These are phyloP conservation scores for Chaetomiaceae sp. DNA, from an alignment of 2,329 filamentous ascomycete species.

Conservation along the genomic window DNA sequence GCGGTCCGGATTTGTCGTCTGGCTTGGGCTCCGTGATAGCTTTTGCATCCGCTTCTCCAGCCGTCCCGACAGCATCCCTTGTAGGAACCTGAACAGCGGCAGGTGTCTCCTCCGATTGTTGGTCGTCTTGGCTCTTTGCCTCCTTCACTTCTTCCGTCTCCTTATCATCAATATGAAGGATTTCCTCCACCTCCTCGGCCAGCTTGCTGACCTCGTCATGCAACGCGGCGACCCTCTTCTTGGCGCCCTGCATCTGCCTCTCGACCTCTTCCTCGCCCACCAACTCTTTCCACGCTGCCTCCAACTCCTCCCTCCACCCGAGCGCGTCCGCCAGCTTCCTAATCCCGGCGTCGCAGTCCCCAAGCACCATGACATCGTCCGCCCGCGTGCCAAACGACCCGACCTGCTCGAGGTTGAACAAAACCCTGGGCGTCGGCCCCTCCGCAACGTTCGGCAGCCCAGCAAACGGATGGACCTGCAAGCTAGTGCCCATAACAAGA, in stretches of 20 bases:
- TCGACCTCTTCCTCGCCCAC: slow-evolving; percentile 57
- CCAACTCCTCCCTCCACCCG: slow-evolving; percentile 82
- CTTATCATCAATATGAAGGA: slow-evolving; percentile 21
- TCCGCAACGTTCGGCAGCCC: slow-evolving; percentile 63
- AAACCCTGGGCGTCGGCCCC: slow-evolving; percentile 64
- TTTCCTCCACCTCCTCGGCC: slow-evolving; percentile 30
- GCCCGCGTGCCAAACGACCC: slow-evolving; percentile 69
- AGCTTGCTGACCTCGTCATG: slow-evolving; percentile 41
- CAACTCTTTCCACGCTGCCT: slow-evolving; percentile 64
- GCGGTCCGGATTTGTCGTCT: too few relatives aligned
- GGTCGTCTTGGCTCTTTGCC: background rate
- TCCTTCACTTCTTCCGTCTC: background rate
- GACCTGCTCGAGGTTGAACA: slow-evolving; percentile 84
- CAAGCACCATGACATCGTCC: slow-evolving; percentile 81
- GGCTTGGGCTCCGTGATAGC: too few relatives aligned
- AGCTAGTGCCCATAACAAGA: slow-evolving; percentile 83
- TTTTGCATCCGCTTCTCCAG: background rate
- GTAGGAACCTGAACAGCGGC: too few relatives aligned
- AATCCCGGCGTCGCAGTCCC: slow-evolving; percentile 78
- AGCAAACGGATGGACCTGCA: slow-evolving; percentile 86
- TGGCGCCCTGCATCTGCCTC: slow-evolving; percentile 38
- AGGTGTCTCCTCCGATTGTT: too few relatives aligned
- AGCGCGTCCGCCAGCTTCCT: slow-evolving; percentile 71
- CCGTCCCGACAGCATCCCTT: background rate
- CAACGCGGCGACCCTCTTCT: slow-evolving; percentile 32